Base-by-base conservation (phyloP, 805 yeast genomes). In the Ogataea henricii region DNA sequence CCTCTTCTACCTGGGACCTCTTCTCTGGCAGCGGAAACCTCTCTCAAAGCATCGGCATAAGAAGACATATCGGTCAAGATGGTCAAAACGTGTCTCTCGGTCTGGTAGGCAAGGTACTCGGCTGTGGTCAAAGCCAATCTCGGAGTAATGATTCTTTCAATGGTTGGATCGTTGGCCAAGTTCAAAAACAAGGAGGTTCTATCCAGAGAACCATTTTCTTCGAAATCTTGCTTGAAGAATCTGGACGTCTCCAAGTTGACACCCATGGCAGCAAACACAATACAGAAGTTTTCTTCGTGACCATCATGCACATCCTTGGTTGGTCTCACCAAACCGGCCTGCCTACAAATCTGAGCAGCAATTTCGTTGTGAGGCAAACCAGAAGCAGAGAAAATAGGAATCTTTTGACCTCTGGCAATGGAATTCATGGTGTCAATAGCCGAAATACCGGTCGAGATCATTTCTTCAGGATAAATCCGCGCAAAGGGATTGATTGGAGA, bases 1-100 rank as follows among this genome's bases (percentile, higher is more conserved):
- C 99, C 99, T 85, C 99, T 90, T 82, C 99, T 90, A 80, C 99
- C 99, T 68, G 99, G 99, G 40, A 94, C 99, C 76, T 95, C 99
- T 75, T 94, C 99, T 80, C 99, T 90, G 41, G 99, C 99, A 53
- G 99, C 99, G 55, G 97, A 90, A 43, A 94, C 99, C 77, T 94
- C 99, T 85, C 99, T 91, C 67, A 94, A 78, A 34, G 99, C 99
- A 71, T 94, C 99, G 34, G 99, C 99, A 69, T 94, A 94, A n/a
- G 99, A 94, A 22, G 97, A 89, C 99, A 94, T 94, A 76, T 94
- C 99, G 43, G 99, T 95, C 68, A 94, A 81, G 65, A 94, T 92
- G 45, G 98, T 94, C 74, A 94, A 82, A 45, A 94, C 99, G 70
- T 94, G 99, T 74, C 97, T 89, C 75, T 94, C 99, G 21, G 99